Conservation (phyloP, 768 basidiomycete species). For the Boletus tomentosulus region DNA sequence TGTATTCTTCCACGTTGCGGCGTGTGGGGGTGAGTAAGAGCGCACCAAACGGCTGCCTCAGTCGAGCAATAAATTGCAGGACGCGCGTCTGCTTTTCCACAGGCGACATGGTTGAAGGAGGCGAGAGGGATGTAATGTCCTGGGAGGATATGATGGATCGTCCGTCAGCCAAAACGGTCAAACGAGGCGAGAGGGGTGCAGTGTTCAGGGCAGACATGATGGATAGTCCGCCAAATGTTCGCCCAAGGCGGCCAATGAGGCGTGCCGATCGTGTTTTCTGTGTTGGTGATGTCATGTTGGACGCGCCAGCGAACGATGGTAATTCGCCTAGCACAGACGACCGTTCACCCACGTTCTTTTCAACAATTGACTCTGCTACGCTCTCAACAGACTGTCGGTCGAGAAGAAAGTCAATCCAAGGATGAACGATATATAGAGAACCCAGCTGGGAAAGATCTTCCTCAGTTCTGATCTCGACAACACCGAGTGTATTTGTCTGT, state of each 20-base stretch:
- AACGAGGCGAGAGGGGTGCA: too few species aligned
- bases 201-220: too few species aligned
- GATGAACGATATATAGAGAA: constrained; percentile 4
- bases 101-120: neutral
- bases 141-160: neutral
- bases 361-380: neutral
- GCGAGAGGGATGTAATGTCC: neutral
- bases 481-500: neutral
- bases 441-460: constrained; percentile 4
- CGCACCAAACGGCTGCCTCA: neutral
- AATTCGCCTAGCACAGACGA: neutral
- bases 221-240: neutral
- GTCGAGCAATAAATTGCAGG: neutral
- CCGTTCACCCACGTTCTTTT: neutral
- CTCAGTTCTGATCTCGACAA: constrained; percentile 5
- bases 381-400: neutral
- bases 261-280: neutral
- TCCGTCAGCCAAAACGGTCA: too few species aligned
- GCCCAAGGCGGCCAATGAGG: neutral
- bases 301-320: neutral
- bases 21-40: neutral
- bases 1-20: neutral
- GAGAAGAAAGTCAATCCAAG: constrained; percentile 12
- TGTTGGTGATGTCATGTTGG: too few species aligned
- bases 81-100: neutral